These are phyloP conservation scores for Trametes polyzona DNA, from an alignment of 1,284 basidiomycete species.

Conservation along the genomic window DNA sequence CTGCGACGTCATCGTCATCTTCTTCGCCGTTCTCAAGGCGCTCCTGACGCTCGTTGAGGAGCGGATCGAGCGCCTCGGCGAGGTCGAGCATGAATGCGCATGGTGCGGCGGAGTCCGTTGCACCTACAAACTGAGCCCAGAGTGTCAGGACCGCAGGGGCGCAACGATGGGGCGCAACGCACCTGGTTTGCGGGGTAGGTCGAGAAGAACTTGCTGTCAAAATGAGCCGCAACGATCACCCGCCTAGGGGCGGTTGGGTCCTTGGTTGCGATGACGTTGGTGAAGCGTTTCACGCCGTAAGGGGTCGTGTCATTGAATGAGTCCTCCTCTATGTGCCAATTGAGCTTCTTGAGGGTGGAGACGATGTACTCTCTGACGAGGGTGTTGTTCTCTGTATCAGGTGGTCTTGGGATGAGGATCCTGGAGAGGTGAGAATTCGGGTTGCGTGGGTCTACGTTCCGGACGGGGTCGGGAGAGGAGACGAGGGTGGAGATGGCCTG, in stretches of 20 bases:
- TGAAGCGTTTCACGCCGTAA: conserved; percentile 80
- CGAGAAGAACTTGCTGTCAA: conserved; percentile 92
- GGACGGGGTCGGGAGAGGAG: conserved; percentile 60
- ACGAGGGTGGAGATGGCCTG: conserved; percentile 57
- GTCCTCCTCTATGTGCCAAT: conserved; percentile 90
- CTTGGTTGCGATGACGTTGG: conserved; percentile 95
- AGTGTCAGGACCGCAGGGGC: conserved; percentile 9
- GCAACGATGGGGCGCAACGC: conserved; percentile 27
- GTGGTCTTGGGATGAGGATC: conserved; percentile 80
- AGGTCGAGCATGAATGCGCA: conserved; percentile 94
- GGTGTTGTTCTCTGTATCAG: conserved; percentile 78
- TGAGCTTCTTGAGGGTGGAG: conserved; percentile 64
- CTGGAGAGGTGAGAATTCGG: conserved; percentile 77
- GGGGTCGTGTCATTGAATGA: conserved; percentile 84
- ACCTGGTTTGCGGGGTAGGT: conserved; percentile 75
- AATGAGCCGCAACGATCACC: conserved; percentile 92
- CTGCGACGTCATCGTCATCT: conserved; percentile 77
- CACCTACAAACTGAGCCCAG: conserved; percentile 84
- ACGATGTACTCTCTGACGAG: conserved; percentile 80
- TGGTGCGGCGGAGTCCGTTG: conserved; percentile 96
- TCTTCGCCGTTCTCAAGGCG: conserved; percentile 59
- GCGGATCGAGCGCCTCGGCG: conserved; percentile 75
- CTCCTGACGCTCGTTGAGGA: conserved; percentile 67
- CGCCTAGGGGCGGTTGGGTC: conserved; percentile 82
- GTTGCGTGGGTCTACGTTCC: conserved; percentile 66